A percentile compares a stretch with the other conserved stretches of the same genome.
phyloP scores from a whole-genome alignment of 495 filamentous ascomycete species.

The Sordaria brevicollis region DNA sequence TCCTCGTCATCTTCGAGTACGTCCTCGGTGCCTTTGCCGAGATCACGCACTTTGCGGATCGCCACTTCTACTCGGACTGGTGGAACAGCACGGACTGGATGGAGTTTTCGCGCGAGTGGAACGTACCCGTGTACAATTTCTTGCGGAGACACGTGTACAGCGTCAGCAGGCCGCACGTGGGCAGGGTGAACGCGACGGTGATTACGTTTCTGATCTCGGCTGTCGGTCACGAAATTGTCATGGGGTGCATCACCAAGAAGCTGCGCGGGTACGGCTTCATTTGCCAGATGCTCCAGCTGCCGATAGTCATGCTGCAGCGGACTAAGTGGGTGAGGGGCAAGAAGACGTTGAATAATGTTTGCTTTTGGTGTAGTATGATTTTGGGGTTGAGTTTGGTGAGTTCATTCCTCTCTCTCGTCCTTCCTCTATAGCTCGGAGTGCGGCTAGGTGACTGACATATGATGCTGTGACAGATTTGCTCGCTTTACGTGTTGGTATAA shows the following conservation, averaged over 20 bases:
- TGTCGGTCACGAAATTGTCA: conserved; percentile 85
- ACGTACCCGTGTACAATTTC: conserved; percentile 97
- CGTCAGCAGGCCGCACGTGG: conserved; percentile 63
- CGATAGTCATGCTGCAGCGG: conserved; percentile 84
- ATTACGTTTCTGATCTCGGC: conserved; percentile 89
- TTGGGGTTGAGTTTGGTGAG: conserved; percentile 76
- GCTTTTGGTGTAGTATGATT: conserved; percentile 96
- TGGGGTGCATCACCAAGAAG: conserved; percentile 98
- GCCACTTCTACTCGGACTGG: conserved; percentile 96
- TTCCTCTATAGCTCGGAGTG: not conserved
- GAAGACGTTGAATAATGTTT: conserved; percentile 76
- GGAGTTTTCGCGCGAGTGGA: conserved; percentile 97
- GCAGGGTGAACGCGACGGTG: conserved; percentile 68
- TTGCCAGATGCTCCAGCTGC: conserved; percentile 92
- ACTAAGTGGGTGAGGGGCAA: conserved; percentile 62
- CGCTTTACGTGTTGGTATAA: conserved; percentile 42
- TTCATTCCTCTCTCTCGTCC: conserved; percentile 5
- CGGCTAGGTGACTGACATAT: not conserved
- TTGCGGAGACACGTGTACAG: conserved; percentile 90
- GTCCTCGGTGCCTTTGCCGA: conserved; percentile 90
- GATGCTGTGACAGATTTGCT: conserved; percentile 33
- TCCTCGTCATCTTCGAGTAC: conserved; percentile 97
- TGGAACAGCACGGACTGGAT: conserved; percentile 88
- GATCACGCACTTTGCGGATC: conserved; percentile 86
- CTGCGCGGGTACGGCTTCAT: conserved; percentile 87